Evolutionary conservation across 2,329 filamentous ascomycete species (phyloP).

Genomic region (Dactylella cylindrospora): DNA sequence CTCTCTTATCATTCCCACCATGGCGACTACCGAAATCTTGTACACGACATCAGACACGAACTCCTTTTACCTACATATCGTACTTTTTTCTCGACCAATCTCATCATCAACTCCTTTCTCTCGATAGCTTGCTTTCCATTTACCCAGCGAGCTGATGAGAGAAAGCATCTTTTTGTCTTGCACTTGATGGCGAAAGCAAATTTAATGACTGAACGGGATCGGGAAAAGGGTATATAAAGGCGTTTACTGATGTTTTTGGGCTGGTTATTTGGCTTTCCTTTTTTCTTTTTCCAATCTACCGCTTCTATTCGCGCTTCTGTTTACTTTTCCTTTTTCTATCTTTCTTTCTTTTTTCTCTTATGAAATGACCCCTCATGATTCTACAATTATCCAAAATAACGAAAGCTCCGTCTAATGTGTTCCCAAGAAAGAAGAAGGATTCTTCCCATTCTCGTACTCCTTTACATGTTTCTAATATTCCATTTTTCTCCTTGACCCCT

Average conservation of each 20-base stretch:
- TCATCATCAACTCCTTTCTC: conserved; percentile 44
- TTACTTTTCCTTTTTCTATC: conserved; percentile 48
- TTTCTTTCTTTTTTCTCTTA: conserved; percentile 47
- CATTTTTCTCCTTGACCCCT: conserved; percentile 27
- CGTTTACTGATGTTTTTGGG: conserved; percentile 44
- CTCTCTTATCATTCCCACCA: not conserved
- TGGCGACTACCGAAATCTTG: conserved; percentile 24
- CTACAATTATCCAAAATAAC: conserved; percentile 12
- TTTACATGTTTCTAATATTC: conserved; percentile 50
- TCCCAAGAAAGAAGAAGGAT: conserved; percentile 30
- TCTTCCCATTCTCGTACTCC: conserved; percentile 46
- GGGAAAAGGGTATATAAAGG: conserved; percentile 55
- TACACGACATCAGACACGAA: conserved; percentile 30
- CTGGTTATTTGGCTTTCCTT: conserved; percentile 39
- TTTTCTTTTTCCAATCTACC: conserved; percentile 40
- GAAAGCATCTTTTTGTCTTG: conserved; percentile 35
- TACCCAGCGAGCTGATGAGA: conserved; percentile 5
- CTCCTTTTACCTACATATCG: conserved; percentile 15
- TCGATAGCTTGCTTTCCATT: conserved; percentile 42
- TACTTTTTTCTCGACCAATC: conserved; percentile 47
- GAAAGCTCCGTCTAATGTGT: conserved; percentile 43
- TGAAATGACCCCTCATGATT: conserved; percentile 43
- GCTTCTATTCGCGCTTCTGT: conserved; percentile 45
- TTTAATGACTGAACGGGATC: conserved; percentile 42
- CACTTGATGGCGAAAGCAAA: conserved; percentile 42